phyloP scores from a whole-genome alignment of 768 basidiomycete genomes.

The Leccinum incarnatum region DNA sequence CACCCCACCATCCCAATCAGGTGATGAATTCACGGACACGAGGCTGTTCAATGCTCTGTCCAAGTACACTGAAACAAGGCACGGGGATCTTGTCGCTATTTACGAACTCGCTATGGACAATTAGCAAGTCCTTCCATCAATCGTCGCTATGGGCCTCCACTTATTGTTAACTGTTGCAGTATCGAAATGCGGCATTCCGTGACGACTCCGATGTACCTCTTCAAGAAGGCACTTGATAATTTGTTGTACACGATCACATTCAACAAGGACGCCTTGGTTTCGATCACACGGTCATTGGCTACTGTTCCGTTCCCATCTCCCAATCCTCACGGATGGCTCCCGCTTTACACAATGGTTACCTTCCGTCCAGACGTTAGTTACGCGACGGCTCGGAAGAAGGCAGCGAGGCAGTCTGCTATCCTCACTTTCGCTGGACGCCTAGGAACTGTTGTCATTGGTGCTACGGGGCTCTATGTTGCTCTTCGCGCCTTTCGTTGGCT shows the following conservation, averaged over 20 bases:
- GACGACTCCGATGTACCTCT: constrained; percentile 72
- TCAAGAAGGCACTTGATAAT: constrained; percentile 80
- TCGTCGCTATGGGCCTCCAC: constrained; percentile 22
- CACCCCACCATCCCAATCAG: constrained; percentile 29
- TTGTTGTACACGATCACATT: constrained; percentile 63
- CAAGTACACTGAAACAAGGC: constrained; percentile 77
- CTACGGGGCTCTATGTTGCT: constrained; percentile 38
- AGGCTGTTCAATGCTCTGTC: constrained; percentile 64
- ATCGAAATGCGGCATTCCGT: constrained; percentile 94
- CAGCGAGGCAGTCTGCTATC: constrained; percentile 63
- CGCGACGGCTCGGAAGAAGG: constrained; percentile 70
- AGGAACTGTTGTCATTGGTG: constrained; percentile 43
- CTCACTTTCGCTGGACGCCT: constrained; percentile 51
- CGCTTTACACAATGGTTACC: constrained; percentile 96
- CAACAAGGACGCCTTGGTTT: constrained; percentile 44
- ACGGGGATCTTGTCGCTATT: constrained; percentile 89
- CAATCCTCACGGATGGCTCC: constrained; percentile 78
- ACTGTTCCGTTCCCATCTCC: constrained; percentile 56
- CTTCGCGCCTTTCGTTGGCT: constrained; percentile 23
- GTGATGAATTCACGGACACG: constrained; percentile 44
- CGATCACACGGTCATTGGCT: constrained; percentile 45
- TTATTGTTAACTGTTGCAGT: constrained; percentile 43
- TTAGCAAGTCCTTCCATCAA: constrained; percentile 64
- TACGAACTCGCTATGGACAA: constrained; percentile 93
- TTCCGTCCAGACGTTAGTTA: constrained; percentile 96